phyloP scores from a whole-genome alignment of 768 basidiomycete genomes.

The Pleurotus tuoliensis region DNA sequence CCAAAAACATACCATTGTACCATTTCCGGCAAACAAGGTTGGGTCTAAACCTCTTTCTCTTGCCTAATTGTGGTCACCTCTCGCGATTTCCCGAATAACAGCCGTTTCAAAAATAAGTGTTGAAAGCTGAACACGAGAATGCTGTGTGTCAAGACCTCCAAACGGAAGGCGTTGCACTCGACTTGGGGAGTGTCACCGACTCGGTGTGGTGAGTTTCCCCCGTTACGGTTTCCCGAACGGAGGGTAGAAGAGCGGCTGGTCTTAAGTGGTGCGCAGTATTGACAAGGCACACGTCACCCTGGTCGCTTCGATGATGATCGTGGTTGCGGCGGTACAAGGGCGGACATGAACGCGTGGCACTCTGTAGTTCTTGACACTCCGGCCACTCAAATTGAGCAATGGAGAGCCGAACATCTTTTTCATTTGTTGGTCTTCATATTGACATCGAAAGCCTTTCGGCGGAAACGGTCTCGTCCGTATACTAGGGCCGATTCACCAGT shows the following conservation, averaged over 20 bases:
- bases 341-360: neutral
- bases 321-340: constrained; percentile 1
- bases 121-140: too few species aligned
- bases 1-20: neutral
- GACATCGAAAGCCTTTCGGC: neutral
- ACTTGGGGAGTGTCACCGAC: too few species aligned
- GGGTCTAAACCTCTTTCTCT: neutral
- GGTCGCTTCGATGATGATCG: neutral
- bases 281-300: neutral
- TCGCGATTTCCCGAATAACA: neutral
- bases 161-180: too few species aligned
- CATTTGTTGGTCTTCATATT: neutral
- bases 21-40: neutral
- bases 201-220: too few species aligned
- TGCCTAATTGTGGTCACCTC: neutral
- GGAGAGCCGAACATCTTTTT: neutral
- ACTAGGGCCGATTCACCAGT: neutral
- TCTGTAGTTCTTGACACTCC: neutral
- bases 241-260: neutral
- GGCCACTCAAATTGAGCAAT: neutral
- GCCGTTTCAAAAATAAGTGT: too few species aligned
- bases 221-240: neutral
- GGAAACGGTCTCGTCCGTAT: neutral
- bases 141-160: too few species aligned
- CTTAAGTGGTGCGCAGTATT: neutral